Percentiles rank a stretch among this genome's conserved stretches.
Conservation (phyloP, 2,329 filamentous ascomycete genomes). For the Rhinocladiella similis region DNA sequence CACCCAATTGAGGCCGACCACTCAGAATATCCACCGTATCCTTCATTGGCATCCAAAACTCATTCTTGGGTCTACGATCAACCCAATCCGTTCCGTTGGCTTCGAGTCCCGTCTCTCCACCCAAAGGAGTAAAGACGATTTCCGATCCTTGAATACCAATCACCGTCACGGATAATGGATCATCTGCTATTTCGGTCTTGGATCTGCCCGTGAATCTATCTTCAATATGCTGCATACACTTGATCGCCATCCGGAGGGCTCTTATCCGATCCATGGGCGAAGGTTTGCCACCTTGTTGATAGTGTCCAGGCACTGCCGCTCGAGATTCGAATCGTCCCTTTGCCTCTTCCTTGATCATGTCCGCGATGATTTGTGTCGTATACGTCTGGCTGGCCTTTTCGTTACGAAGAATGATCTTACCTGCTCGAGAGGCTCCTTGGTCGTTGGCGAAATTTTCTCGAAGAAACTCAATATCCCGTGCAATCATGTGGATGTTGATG, state of each 20-base stretch:
- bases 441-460: slow-evolving; percentile 83
- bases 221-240: slow-evolving; percentile 91
- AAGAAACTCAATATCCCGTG: slow-evolving; percentile 83
- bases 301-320: slow-evolving; percentile 88
- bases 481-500: slow-evolving; percentile 89
- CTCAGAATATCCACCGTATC: slow-evolving; percentile 81
- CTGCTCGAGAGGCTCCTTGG: slow-evolving; percentile 82
- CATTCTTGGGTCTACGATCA: slow-evolving; percentile 77
- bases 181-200: slow-evolving; percentile 67
- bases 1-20: slow-evolving; percentile 58
- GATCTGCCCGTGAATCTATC: slow-evolving; percentile 63
- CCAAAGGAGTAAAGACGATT: slow-evolving; percentile 83
- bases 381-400: slow-evolving; percentile 91
- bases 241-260: slow-evolving; percentile 87
- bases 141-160: slow-evolving; percentile 91
- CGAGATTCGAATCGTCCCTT: slow-evolving; percentile 89
- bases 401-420: slow-evolving; percentile 94
- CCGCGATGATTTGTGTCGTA: slow-evolving; percentile 87
- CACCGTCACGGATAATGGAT: slow-evolving; percentile 73
- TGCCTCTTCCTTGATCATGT: slow-evolving; percentile 93
- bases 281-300: slow-evolving; percentile 89
- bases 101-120: slow-evolving; percentile 65
- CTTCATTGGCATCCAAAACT: slow-evolving; percentile 83
- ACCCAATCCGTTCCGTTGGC: slow-evolving; percentile 88
- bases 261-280: slow-evolving; percentile 95